Evolutionary conservation across 2,329 filamentous ascomycete species (phyloP), one percentile per base, ranked within the genome.

Genomic region (Colletotrichum tamarilloi): DNA sequence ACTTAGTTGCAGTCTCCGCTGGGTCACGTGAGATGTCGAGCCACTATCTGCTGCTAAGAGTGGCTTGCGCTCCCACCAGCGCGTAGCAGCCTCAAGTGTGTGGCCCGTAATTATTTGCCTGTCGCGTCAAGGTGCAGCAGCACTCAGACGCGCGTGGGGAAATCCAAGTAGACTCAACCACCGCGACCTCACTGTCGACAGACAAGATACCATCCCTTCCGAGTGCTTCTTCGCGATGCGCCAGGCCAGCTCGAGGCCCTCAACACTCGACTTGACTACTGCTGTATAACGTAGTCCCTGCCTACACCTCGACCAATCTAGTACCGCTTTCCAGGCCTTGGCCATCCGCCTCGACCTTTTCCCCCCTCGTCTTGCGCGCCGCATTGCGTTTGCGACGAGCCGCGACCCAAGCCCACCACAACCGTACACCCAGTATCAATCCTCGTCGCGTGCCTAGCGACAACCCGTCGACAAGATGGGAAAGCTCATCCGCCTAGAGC

Each of bases 401-500:
- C 55, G 46, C 62, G 26, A 63, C 26, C 16, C 16, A 60, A 62
- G 49, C 26, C 57, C 53, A n/a, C 35, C 22, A 60, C 57, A 62
- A 58, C 24, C 30, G 11, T 9, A 49, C 30, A 26, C 14, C 35
- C 30, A 70, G 28, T 14, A 16, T 24, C 19, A 24, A 46, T 28
- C 12, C 35, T 57, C 49, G 56, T 74, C 74, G 73, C 66, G 56
- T 57, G 32, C 14, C 6, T 5, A 49, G 60, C 71, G 60, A 71
- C 67, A 68, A 57, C 57, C 57, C 66, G 59, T 70, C 73, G 77
- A 82, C 85, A 92, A 82, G 76, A 98, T 99, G 97, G 96, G 96
- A 77, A 98, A 98, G 85, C 92, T 99, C 80, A 94, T 98, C 80
- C 93, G 95, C 75, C 91, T 99, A 65, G 96, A 98, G 88, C 89